Conservation (phyloP, 306 rosid genomes). For the Acacia acuminata region DNA sequence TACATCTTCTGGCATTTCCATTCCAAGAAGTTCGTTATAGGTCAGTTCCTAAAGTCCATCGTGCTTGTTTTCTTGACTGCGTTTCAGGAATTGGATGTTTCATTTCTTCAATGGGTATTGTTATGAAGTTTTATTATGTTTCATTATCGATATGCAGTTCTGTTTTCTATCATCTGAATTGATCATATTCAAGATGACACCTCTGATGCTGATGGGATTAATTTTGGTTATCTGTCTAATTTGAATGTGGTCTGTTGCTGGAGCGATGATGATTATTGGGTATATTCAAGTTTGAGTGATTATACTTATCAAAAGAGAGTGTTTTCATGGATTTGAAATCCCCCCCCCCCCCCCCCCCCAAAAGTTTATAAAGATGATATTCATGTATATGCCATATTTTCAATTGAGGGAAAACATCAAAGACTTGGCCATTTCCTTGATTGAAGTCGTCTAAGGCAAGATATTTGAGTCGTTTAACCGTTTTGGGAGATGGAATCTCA, state of each 20-base stretch:
- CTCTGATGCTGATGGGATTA: neutral
- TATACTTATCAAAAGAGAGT: neutral
- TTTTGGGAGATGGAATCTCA: neutral
- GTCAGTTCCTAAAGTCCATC: neutral
- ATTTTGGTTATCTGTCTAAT: neutral
- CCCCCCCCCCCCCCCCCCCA: neutral
- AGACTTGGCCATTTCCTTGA: neutral
- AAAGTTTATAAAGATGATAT: neutral
- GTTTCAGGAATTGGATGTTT: neutral
- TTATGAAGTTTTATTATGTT: neutral
- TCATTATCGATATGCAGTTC: neutral
- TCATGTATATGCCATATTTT: neutral
- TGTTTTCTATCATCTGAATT: neutral
- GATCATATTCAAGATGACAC: neutral
- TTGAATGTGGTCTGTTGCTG: neutral
- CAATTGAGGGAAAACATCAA: neutral
- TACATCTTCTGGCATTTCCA: neutral
- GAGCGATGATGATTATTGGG: neutral
- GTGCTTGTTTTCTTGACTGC: neutral
- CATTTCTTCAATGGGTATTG: neutral
- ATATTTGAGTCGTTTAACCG: neutral
- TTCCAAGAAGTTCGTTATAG: neutral
- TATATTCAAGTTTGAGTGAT: neutral
- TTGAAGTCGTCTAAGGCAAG: neutral
- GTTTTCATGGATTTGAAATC: neutral